Conservation (phyloP, 164 flowering plant species). For the Amborella trichopoda region DNA sequence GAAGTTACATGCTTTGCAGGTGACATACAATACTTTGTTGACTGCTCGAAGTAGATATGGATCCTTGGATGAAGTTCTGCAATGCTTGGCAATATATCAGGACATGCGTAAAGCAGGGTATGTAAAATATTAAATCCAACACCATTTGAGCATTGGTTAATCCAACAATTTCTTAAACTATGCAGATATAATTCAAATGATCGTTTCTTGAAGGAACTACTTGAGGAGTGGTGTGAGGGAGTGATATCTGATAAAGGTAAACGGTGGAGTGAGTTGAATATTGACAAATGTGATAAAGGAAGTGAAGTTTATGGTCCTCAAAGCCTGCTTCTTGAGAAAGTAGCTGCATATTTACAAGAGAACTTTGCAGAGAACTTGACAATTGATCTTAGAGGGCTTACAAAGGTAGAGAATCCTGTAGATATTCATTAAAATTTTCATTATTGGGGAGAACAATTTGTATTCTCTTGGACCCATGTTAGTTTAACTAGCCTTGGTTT, state of each 20-base stretch:
- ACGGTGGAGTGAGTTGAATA: no score
- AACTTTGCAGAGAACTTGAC: constrained; percentile 27
- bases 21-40: constrained; percentile 79
- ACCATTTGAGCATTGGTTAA: no score
- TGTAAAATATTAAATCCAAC: constrained; percentile 4
- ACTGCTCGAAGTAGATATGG: constrained; percentile 76
- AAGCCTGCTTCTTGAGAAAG: constrained; percentile 62
- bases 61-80: constrained; percentile 66
- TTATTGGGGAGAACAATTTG: no score
- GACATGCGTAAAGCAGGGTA: constrained; percentile 95
- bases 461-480: no score
- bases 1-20: constrained; percentile 67
- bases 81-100: constrained; percentile 74
- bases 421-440: no score
- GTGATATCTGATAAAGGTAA: constrained; percentile 42
- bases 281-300: no score
- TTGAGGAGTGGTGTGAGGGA: constrained; percentile 97
- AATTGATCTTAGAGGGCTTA: constrained; percentile 66
- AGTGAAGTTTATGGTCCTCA: constrained; percentile 30
- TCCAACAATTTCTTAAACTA: no score
- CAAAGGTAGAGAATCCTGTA: no score
- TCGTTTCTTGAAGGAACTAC: constrained; percentile 62
- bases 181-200: constrained; percentile 80
- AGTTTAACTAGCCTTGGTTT: no score
- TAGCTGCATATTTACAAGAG: constrained; percentile 56